A percentile compares a stretch with the other conserved stretches of the same genome.
phyloP scores from a whole-genome alignment of 352 stramenopile genomes.

The Elongisporangium senticosum region DNA sequence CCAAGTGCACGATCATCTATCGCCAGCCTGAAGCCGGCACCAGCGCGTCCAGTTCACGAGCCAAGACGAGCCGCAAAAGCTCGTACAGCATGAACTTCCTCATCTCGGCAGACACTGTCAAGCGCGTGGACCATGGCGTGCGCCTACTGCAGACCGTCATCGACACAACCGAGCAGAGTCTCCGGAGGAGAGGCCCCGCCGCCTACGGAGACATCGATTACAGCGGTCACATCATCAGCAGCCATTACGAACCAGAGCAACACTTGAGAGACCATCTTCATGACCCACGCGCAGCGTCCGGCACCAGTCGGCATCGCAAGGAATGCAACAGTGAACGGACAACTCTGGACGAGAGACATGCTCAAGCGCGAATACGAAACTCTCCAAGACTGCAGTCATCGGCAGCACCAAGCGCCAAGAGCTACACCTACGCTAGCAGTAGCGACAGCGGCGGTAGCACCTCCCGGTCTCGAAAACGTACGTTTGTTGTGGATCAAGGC shows the following conservation, averaged over 20 bases:
- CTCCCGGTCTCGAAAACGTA: slow-evolving; percentile 16
- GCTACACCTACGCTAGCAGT: slow-evolving; percentile 12
- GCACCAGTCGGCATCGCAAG: slow-evolving; percentile 5
- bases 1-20: slow-evolving; percentile 50
- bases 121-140: slow-evolving; percentile 34
- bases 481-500: neutral
- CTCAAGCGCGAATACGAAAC: slow-evolving; percentile 36
- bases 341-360: slow-evolving; percentile 20
- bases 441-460: slow-evolving; percentile 8
- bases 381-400: slow-evolving; percentile 10
- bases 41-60: neutral
- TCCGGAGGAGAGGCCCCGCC: slow-evolving; percentile 7
- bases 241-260: neutral
- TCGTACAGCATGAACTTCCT: slow-evolving; percentile 34
- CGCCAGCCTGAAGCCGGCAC: slow-evolving; percentile 11
- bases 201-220: slow-evolving; percentile 6
- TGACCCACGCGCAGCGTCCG: too few relatives aligned
- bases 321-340: slow-evolving; percentile 2
- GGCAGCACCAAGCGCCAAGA: slow-evolving; percentile 14
- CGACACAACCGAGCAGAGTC: slow-evolving; percentile 33
- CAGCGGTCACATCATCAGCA: slow-evolving; percentile 3
- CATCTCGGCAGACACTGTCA: slow-evolving; percentile 42
- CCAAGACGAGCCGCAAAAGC: neutral
- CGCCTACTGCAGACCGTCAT: slow-evolving; percentile 26
- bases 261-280: too few relatives aligned